These are phyloP conservation scores for Rhipidocladum racemiflorum DNA, from an alignment of 176 grass and related monocot species.

Conservation along the genomic window DNA sequence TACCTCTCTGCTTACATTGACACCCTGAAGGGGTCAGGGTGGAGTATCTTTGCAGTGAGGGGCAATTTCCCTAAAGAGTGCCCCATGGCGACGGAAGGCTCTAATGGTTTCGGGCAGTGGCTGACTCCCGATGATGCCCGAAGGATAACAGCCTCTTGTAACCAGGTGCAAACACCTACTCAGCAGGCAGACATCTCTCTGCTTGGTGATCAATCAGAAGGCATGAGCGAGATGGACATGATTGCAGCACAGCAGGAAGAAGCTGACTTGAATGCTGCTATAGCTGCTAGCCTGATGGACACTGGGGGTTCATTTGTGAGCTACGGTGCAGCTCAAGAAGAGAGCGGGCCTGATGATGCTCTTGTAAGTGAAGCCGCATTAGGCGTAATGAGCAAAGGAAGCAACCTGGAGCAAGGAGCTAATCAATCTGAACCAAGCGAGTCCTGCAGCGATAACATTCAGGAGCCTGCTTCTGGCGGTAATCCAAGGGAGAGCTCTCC, in stretches of 20 bases:
- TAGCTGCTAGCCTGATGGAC: constrained; percentile 88
- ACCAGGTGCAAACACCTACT: constrained; percentile 44
- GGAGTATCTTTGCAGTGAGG: constrained; percentile 85
- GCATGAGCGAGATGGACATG: constrained; percentile 60
- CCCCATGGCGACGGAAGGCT: constrained; percentile 59
- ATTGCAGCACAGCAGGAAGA: constrained; percentile 71
- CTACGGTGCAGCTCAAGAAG: constrained; percentile 1
- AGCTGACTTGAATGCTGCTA: constrained; percentile 82
- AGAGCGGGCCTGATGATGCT: constrained; percentile 5
- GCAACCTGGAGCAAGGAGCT: constrained; percentile 13
- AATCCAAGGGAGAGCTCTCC: constrained; percentile 26
- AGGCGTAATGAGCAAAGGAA: constrained; percentile 17
- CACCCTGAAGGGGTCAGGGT: constrained; percentile 86
- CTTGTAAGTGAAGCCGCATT: background rate
- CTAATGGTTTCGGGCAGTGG: constrained; percentile 85
- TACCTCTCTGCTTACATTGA: constrained; percentile 87
- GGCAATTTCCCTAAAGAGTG: constrained; percentile 93
- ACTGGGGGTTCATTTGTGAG: constrained; percentile 19
- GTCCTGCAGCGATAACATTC: background rate
- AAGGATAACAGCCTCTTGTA: constrained; percentile 67
- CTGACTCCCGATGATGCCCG: constrained; percentile 79
- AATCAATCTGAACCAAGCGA: constrained; percentile 24
- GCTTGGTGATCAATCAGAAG: constrained; percentile 14
- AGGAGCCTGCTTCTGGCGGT: constrained; percentile 34
- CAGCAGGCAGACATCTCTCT: constrained; percentile 16